Conservation (phyloP, 371 early-diverging fungal genomes). For the Fennellomyces sp. region DNA sequence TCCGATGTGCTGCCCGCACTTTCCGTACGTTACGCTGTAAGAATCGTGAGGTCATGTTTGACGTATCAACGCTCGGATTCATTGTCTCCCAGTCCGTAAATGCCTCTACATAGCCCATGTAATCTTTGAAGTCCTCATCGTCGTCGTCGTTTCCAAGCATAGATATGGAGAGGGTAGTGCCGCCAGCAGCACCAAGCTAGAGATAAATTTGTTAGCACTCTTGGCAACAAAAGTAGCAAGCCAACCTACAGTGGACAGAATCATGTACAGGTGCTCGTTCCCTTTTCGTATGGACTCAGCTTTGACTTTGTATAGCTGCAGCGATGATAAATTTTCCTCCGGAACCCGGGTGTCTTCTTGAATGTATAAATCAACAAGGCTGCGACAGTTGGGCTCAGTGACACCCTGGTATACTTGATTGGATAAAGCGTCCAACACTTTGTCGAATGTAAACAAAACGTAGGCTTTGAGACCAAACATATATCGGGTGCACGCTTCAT, state of each 20-base stretch:
- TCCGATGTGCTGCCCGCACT: not conserved
- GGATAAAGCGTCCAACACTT: conserved; percentile 59
- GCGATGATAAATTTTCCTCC: not conserved
- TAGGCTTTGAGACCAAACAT: conserved; percentile 89
- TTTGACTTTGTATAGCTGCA: conserved; percentile 65
- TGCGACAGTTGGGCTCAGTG: conserved; percentile 3
- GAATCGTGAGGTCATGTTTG: not conserved
- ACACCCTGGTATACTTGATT: conserved; percentile 58
- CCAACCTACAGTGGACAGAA: conserved; percentile 61
- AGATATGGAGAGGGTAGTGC: conserved; percentile 1
- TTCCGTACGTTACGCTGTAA: not conserved
- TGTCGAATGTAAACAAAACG: conserved; percentile 85
- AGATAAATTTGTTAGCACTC: no score
- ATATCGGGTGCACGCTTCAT: conserved; percentile 89
- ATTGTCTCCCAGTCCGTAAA: not conserved
- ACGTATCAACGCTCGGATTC: not conserved
- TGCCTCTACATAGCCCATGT: not conserved
- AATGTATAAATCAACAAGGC: not conserved
- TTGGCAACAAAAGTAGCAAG: no score
- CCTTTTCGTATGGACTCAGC: conserved; percentile 68
- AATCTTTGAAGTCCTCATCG: not conserved
- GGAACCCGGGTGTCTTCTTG: not conserved
- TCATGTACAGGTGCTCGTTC: conserved; percentile 74
- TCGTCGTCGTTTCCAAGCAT: conserved; percentile 2
- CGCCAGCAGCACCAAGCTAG: conserved; percentile 1